Evolutionary conservation across 345 rosid species (phyloP).

Genomic region (Melastoma malabathricum): DNA sequence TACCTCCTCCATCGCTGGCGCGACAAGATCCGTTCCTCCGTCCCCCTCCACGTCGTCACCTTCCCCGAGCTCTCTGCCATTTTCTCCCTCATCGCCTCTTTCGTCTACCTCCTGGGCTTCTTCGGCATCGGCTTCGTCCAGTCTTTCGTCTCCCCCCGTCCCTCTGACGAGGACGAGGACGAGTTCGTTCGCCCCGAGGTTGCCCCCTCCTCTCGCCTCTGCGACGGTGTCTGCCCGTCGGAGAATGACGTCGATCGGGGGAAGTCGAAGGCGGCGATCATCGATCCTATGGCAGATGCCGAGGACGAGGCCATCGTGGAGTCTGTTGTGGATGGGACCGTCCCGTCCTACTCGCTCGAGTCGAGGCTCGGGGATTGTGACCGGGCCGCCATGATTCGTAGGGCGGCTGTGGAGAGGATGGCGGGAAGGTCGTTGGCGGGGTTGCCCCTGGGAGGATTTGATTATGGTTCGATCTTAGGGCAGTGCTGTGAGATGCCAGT

Average conservation of each 20-base stretch:
- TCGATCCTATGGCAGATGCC: constrained; percentile 24
- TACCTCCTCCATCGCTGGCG: constrained; percentile 65
- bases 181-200: constrained; percentile 32
- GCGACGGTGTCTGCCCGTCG: constrained; percentile 20
- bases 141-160: constrained; percentile 54
- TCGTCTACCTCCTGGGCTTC: constrained; percentile 70
- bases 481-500: constrained; percentile 99
- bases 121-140: constrained; percentile 87
- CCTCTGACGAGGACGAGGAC: constrained; percentile 55
- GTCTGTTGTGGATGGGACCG: constrained; percentile 37
- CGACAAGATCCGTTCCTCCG: constrained; percentile 77
- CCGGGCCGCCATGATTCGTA: constrained; percentile 57
- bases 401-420: constrained; percentile 68
- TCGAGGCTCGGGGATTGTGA: constrained; percentile 68
- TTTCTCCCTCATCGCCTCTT: constrained; percentile 61
- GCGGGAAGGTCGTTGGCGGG: constrained; percentile 41
- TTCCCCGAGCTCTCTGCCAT: constrained; percentile 36
- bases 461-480: constrained; percentile 69
- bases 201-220: constrained; percentile 7
- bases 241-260: constrained; percentile 15
- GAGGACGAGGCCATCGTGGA: constrained; percentile 61
- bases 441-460: constrained; percentile 69
- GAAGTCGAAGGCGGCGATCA: constrained; percentile 10
- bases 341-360: constrained; percentile 67
- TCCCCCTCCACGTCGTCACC: constrained; percentile 60